phyloP scores from a whole-genome alignment of 768 basidiomycete species.

The Chalciporus chontae region DNA sequence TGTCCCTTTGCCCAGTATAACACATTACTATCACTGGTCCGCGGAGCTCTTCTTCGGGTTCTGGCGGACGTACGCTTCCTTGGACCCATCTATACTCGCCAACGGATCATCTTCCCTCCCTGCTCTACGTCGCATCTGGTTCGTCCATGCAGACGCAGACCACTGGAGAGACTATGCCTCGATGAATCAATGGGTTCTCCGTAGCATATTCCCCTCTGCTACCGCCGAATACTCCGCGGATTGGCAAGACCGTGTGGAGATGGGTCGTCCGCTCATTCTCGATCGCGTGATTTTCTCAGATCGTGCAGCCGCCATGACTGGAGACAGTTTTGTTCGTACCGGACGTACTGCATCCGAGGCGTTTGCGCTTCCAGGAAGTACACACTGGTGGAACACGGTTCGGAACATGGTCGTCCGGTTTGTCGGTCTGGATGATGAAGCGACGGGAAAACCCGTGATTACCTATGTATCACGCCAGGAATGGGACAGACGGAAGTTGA shows the following conservation, averaged over 20 bases:
- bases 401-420: constrained; percentile 71
- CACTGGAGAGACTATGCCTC: constrained; percentile 90
- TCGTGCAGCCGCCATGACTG: constrained; percentile 78
- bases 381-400: constrained; percentile 82
- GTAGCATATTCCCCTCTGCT: constrained; percentile 75
- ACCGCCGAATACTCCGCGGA: constrained; percentile 80
- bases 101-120: constrained; percentile 72
- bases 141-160: constrained; percentile 66
- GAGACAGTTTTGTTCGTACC: constrained; percentile 61
- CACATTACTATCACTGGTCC: constrained; percentile 92
- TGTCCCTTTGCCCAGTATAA: constrained; percentile 48
- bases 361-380: constrained; percentile 69
- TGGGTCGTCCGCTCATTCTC: constrained; percentile 69
- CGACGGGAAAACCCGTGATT: constrained; percentile 70
- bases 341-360: constrained; percentile 75
- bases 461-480: constrained; percentile 89
- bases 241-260: constrained; percentile 75
- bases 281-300: constrained; percentile 89
- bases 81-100: constrained; percentile 66
- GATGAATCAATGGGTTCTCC: constrained; percentile 88
- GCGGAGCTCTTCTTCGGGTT: constrained; percentile 91
- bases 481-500: constrained; percentile 85
- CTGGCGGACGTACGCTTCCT: constrained; percentile 85
- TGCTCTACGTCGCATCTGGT: constrained; percentile 69
- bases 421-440: constrained; percentile 54